Conservation (phyloP, 1,139 yeast genomes). For the Pichia cactophila region DNA sequence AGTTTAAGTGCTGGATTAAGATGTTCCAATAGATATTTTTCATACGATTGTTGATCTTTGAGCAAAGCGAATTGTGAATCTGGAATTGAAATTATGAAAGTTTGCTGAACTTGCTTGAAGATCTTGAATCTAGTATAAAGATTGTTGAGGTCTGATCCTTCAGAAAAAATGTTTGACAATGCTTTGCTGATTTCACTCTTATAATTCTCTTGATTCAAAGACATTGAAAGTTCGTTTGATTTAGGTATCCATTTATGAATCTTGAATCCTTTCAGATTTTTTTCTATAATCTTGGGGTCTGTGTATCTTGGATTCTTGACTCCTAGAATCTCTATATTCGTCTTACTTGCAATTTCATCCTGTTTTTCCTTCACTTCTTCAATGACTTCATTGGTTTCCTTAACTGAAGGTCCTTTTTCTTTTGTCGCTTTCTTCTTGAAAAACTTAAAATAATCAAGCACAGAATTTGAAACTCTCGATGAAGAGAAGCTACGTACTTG, state of each 20-base stretch:
- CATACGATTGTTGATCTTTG: slow-evolving; percentile 40
- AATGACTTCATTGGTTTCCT: slow-evolving; percentile 26
- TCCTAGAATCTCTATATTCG: slow-evolving; percentile 25
- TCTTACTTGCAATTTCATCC: slow-evolving; percentile 13
- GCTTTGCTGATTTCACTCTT: neutral
- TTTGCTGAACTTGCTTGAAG: slow-evolving; percentile 48
- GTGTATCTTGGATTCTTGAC: slow-evolving; percentile 21
- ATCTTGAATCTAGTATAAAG: slow-evolving; percentile 52
- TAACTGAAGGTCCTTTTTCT: slow-evolving; percentile 11
- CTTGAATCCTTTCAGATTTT: slow-evolving; percentile 29
- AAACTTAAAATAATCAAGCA: slow-evolving; percentile 28
- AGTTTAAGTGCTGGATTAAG: slow-evolving; percentile 36
- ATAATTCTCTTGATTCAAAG: slow-evolving; percentile 2
- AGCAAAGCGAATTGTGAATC: slow-evolving; percentile 53
- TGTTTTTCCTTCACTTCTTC: slow-evolving; percentile 19
- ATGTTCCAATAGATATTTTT: slow-evolving; percentile 35
- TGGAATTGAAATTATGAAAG: slow-evolving; percentile 57
- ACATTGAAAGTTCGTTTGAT: neutral
- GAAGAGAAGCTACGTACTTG: neutral
- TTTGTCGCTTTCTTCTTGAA: slow-evolving; percentile 22
- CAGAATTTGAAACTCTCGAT: slow-evolving; percentile 15
- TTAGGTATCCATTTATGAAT: slow-evolving; percentile 29
- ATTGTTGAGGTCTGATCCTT: neutral
- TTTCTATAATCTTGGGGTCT: slow-evolving; percentile 17
- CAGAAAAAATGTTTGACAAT: slow-evolving; percentile 1